Conservation (phyloP, 306 rosid genomes). For the Vicia villosa region DNA sequence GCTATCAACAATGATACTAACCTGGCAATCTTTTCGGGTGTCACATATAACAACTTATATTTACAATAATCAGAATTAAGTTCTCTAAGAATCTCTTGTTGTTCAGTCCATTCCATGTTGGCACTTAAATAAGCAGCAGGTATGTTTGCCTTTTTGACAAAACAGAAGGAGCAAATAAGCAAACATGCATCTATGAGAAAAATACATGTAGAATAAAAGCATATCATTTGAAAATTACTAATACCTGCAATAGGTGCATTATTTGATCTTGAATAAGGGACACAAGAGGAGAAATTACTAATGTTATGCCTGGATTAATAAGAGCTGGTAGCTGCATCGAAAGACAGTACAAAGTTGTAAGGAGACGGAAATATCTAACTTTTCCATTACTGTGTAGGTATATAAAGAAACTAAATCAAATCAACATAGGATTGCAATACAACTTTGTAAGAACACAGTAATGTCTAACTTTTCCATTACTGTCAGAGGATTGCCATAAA, state of each 20-base stretch:
- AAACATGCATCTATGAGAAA: constrained; percentile 21
- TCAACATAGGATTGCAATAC: neutral
- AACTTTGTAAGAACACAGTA: constrained; percentile 37
- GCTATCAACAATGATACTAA: constrained; percentile 44
- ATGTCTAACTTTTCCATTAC: constrained; percentile 19
- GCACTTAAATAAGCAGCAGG: constrained; percentile 93
- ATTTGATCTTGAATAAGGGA: constrained; percentile 99
- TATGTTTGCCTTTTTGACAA: constrained; percentile 75
- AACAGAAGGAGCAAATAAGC: constrained; percentile 38
- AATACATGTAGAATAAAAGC: constrained; percentile 28
- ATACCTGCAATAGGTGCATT: constrained; percentile 96
- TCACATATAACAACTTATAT: constrained; percentile 87
- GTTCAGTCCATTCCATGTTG: constrained; percentile 94
- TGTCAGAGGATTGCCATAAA: constrained; percentile 25
- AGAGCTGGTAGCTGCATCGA: constrained; percentile 92
- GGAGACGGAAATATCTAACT: constrained; percentile 21
- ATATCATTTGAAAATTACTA: constrained; percentile 26
- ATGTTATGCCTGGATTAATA: constrained; percentile 82
- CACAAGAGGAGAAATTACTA: constrained; percentile 95
- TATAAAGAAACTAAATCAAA: no score
- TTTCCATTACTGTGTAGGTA: constrained; percentile 15
- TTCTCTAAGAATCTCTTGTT: constrained; percentile 87
- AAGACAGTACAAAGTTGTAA: constrained; percentile 43
- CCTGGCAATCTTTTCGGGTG: constrained; percentile 98
- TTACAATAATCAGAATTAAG: constrained; percentile 72